phyloP scores from a whole-genome alignment of 139 green algal species.

The Chlamydomonas applanata region DNA sequence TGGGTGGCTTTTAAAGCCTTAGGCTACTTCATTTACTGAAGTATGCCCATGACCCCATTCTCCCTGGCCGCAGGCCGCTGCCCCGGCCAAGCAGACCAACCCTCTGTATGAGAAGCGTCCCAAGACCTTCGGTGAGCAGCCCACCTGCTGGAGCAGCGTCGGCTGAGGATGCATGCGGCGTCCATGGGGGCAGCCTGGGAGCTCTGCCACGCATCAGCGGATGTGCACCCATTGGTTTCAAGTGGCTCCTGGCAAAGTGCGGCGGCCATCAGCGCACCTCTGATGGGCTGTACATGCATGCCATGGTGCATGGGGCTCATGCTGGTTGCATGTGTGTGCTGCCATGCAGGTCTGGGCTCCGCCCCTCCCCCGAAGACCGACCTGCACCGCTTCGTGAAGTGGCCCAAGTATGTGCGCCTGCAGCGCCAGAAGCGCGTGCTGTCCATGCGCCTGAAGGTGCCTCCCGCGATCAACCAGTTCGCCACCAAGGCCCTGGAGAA shows the following conservation, averaged over 20 bases:
- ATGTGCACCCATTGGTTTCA: background rate
- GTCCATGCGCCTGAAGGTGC: slow-evolving; percentile 88
- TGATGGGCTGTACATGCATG: background rate
- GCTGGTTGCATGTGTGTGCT: background rate
- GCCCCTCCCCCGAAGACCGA: slow-evolving; percentile 85
- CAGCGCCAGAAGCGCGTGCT: slow-evolving; percentile 96
- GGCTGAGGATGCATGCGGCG: background rate
- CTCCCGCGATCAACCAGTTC: slow-evolving; percentile 68
- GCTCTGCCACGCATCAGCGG: background rate
- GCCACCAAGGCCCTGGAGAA: slow-evolving; percentile 55
- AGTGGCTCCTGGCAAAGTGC: background rate
- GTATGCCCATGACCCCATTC: background rate
- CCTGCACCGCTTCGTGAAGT: slow-evolving; percentile 97
- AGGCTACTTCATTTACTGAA: background rate
- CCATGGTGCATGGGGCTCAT: too few relatives aligned
- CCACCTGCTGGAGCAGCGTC: background rate
- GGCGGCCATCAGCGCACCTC: background rate
- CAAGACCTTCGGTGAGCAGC: slow-evolving; percentile 85
- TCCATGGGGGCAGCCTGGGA: background rate
- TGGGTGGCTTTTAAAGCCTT: background rate
- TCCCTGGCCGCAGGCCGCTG: slow-evolving; percentile 40
- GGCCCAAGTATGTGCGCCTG: slow-evolving; percentile 98
- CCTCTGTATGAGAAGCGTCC: slow-evolving; percentile 93
- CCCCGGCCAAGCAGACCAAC: slow-evolving; percentile 77
- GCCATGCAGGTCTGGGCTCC: slow-evolving; percentile 78